Evolutionary conservation across 352 stramenopile genomes (phyloP).

Genomic region (Pythium pyrilobum): DNA sequence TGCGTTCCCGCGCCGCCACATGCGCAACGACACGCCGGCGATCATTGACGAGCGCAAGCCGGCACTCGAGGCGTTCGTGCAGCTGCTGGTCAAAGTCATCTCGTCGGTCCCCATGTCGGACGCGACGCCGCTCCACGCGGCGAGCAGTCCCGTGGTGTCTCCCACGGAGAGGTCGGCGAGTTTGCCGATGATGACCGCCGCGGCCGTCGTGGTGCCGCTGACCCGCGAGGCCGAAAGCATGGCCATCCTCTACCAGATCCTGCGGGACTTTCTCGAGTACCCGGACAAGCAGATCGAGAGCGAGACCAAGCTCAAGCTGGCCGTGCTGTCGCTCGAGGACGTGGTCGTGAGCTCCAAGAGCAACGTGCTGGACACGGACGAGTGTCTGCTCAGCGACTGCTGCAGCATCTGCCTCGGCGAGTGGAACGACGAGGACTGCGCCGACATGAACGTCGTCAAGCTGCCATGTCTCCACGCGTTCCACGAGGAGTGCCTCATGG

Average conservation of each 20-base stretch:
- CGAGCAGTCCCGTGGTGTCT: slow-evolving; percentile 2
- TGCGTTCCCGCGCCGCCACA: slow-evolving; percentile 65
- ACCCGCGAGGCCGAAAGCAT: slow-evolving; percentile 38
- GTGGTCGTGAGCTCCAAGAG: slow-evolving; percentile 71
- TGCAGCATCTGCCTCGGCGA: slow-evolving; percentile 83
- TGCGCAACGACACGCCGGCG: slow-evolving; percentile 59
- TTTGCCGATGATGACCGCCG: not conserved
- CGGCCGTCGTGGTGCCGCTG: not conserved
- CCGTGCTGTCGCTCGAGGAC: slow-evolving; percentile 77
- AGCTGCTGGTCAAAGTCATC: slow-evolving; percentile 78
- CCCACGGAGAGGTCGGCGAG: not conserved
- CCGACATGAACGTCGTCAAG: slow-evolving; percentile 78
- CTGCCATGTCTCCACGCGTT: slow-evolving; percentile 80
- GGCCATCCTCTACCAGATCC: slow-evolving; percentile 58
- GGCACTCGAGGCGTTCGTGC: slow-evolving; percentile 72
- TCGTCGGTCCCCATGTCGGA: slow-evolving; percentile 62
- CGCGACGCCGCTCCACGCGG: slow-evolving; percentile 7
- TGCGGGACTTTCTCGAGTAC: slow-evolving; percentile 81
- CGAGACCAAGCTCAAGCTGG: slow-evolving; percentile 77
- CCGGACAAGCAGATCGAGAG: slow-evolving; percentile 84
- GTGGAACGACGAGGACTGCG: slow-evolving; percentile 79
- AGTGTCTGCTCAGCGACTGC: slow-evolving; percentile 54
- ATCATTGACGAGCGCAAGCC: slow-evolving; percentile 72
- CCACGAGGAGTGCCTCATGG: slow-evolving; percentile 84
- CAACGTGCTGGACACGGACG: slow-evolving; percentile 45